Conservation (phyloP, 2,329 filamentous ascomycete genomes). For the Aspergillus pseudoterreus region DNA sequence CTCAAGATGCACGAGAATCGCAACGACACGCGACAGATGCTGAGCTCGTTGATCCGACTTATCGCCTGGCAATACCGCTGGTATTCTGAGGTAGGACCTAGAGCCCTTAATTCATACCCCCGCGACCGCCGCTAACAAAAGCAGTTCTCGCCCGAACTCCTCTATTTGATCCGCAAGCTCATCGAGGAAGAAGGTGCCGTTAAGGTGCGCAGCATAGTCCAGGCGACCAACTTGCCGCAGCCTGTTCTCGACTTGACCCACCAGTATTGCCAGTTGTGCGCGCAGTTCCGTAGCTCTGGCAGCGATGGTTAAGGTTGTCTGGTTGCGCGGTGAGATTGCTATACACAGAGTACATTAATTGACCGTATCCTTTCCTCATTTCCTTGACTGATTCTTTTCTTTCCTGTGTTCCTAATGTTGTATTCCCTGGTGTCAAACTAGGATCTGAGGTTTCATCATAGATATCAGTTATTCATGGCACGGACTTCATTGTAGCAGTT, state of each 20-base stretch:
- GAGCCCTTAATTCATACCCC: background rate
- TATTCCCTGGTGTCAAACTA: slow-evolving; percentile 4
- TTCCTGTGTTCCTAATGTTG: background rate
- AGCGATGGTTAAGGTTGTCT: slow-evolving; percentile 65
- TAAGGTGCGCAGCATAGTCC: slow-evolving; percentile 95
- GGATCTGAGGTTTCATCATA: background rate
- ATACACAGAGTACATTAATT: background rate
- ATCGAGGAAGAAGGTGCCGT: slow-evolving; percentile 98
- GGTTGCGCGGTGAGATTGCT: background rate
- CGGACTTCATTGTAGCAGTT: background rate
- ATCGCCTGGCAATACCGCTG: slow-evolving; percentile 98
- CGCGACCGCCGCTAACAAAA: background rate
- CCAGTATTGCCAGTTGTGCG: slow-evolving; percentile 91
- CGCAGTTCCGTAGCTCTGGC: slow-evolving; percentile 90
- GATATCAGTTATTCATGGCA: background rate
- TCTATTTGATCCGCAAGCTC: slow-evolving; percentile 82
- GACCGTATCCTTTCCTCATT: background rate
- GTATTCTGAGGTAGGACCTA: slow-evolving; percentile 77
- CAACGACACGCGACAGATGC: slow-evolving; percentile 74
- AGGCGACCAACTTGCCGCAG: slow-evolving; percentile 90
- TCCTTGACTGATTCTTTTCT: slow-evolving; percentile 1
- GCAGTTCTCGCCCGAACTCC: slow-evolving; percentile 85
- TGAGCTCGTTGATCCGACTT: slow-evolving; percentile 81
- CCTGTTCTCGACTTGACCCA: slow-evolving; percentile 91
- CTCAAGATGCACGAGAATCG: slow-evolving; percentile 73